phyloP scores from a whole-genome alignment of 345 rosid genomes.

The Populus euphratica region DNA sequence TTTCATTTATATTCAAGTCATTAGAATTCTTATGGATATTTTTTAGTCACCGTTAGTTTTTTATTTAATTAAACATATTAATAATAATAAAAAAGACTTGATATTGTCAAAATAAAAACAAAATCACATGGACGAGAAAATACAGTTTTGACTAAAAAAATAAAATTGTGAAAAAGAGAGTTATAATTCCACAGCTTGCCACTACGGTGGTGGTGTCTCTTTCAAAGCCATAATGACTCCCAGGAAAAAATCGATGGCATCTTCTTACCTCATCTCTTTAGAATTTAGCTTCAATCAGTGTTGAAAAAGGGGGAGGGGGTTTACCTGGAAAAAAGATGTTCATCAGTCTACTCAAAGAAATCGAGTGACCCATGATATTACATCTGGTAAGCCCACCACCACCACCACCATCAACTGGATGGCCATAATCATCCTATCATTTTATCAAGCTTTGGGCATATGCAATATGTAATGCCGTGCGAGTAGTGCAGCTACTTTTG shows the following conservation, averaged over 20 bases:
- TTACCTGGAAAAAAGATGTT: no score
- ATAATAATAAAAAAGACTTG: no score
- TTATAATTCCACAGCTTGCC: background rate
- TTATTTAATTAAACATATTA: no score
- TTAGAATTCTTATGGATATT: no score
- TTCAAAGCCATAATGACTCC: background rate
- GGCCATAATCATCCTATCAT: background rate
- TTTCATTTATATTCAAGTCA: no score
- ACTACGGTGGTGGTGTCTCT: background rate
- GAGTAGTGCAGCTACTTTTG: background rate
- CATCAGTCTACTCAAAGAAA: background rate
- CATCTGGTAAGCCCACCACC: no score
- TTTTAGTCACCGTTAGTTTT: no score
- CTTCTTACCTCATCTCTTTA: conserved; percentile 28
- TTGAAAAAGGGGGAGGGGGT: no score
- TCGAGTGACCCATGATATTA: background rate
- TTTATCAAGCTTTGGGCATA: background rate
- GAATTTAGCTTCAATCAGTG: no score
- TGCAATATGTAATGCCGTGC: conserved; percentile 13
- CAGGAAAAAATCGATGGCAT: conserved; percentile 7
- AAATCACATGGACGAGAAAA: no score
- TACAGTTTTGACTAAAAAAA: background rate
- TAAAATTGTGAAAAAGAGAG: background rate
- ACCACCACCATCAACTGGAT: background rate
- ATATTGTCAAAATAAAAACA: no score